Evolutionary conservation across 257 asterid genomes (phyloP).

Genomic region (Nicotiana sylvestris): DNA sequence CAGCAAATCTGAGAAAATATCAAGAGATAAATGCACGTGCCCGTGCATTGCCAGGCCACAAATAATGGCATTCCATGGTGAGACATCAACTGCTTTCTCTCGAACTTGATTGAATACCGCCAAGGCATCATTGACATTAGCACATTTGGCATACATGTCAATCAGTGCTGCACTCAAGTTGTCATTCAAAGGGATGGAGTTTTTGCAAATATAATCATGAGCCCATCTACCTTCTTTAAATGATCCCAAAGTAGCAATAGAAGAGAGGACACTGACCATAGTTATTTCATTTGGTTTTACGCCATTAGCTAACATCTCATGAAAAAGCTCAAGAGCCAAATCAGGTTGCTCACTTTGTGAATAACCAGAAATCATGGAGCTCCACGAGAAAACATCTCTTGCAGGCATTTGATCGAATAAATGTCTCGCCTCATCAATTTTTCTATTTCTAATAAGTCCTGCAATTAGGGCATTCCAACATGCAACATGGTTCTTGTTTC

Average conservation of each 20-base stretch:
- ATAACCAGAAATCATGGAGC: slow-evolving; percentile 88
- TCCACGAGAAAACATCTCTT: slow-evolving; percentile 86
- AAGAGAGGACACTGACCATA: slow-evolving; percentile 80
- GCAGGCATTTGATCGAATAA: slow-evolving; percentile 69
- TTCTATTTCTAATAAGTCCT: slow-evolving; percentile 58
- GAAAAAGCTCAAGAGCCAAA: slow-evolving; percentile 62
- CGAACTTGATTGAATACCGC: slow-evolving; percentile 49
- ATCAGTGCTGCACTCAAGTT: slow-evolving; percentile 72
- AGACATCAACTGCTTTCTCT: slow-evolving; percentile 44
- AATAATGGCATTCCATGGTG: slow-evolving; percentile 94
- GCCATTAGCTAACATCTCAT: slow-evolving; percentile 53
- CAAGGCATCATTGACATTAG: slow-evolving; percentile 53
- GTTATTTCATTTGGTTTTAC: slow-evolving; percentile 77
- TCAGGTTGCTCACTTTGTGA: slow-evolving; percentile 58
- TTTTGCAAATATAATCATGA: slow-evolving; percentile 49
- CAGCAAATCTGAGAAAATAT: slow-evolving; percentile 58
- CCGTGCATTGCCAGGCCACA: slow-evolving; percentile 95
- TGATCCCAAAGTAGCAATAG: slow-evolving; percentile 60
- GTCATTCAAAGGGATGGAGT: slow-evolving; percentile 58
- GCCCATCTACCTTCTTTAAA: slow-evolving; percentile 73
- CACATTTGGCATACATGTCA: slow-evolving; percentile 98
- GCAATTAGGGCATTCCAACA: slow-evolving; percentile 84
- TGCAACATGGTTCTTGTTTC: slow-evolving; percentile 60
- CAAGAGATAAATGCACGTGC: slow-evolving; percentile 53
- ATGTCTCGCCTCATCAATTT: slow-evolving; percentile 51